Percentiles rank a stretch among this genome's conserved stretches.
phyloP scores from a whole-genome alignment of 257 asterid genomes.

The Linaria vulgaris region DNA sequence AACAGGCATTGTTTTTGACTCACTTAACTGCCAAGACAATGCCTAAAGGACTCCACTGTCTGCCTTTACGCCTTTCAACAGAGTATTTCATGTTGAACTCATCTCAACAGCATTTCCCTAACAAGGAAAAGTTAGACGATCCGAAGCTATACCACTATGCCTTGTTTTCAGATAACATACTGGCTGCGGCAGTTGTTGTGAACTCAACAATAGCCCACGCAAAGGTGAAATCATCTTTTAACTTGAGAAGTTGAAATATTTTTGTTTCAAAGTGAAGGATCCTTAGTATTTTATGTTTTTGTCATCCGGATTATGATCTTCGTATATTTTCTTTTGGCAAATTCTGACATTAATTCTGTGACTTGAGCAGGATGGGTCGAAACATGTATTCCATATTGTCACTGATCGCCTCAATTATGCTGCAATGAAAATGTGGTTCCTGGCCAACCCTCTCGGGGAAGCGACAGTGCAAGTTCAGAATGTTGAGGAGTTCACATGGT shows the following conservation, averaged over 20 bases:
- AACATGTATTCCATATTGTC: slow-evolving; percentile 56
- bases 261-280: neutral
- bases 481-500: slow-evolving; percentile 59
- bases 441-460: slow-evolving; percentile 46
- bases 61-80: slow-evolving; percentile 54
- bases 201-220: slow-evolving; percentile 55
- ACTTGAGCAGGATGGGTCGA: slow-evolving; percentile 47
- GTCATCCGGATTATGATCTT: neutral
- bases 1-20: slow-evolving; percentile 53
- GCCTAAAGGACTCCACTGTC: slow-evolving; percentile 70
- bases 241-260: neutral
- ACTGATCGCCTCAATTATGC: slow-evolving; percentile 53
- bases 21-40: slow-evolving; percentile 54
- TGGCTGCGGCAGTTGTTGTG: slow-evolving; percentile 61
- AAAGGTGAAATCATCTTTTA: slow-evolving; percentile 29
- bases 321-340: neutral
- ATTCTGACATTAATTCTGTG: slow-evolving; percentile 12
- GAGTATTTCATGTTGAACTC: slow-evolving; percentile 49
- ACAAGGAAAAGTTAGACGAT: slow-evolving; percentile 43
- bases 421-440: slow-evolving; percentile 61
- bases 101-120: slow-evolving; percentile 32
- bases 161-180: slow-evolving; percentile 54
- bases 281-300: neutral
- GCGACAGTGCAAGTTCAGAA: slow-evolving; percentile 51
- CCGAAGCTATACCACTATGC: slow-evolving; percentile 54